Evolutionary conservation across 495 filamentous ascomycete genomes (phyloP), one percentile per base, ranked within the genome.

Genomic region (Annulohypoxylon moriforme): DNA sequence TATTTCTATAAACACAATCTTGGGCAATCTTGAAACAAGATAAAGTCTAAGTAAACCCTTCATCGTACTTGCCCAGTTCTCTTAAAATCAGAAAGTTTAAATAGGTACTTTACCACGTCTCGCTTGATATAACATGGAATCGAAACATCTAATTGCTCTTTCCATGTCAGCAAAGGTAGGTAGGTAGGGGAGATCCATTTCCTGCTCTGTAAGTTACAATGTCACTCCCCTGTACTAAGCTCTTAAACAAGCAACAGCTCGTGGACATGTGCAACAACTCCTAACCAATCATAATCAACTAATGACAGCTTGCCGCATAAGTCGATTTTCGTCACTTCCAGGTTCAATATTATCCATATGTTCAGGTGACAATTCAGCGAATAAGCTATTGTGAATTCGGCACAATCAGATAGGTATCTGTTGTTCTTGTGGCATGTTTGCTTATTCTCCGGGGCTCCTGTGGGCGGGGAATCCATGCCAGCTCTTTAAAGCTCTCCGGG

Each of bases 381-480:
- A 73, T 73, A 16, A 57, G 33, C 31, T 13, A 29, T 14, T 18
- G 22, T 49, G 49, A 57, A 62, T 63, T 62, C 38, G 14, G 66
- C 66, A 73, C 66, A 69, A 73, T 57, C 47, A 58, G 42, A 34
- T 50, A 58, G 42, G 27, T 50, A 56, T 57, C 60, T 16, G 7
- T 53, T 22, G 59, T 29, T 72, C 65, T 69, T 60, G 49, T 69
- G 50, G 49, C 34, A 46, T 73, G 27, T 53, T 36, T 25, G 44
- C 53, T 73, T 65, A 73, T 73, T 73, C 57, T 58, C 61, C 66
- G 66, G 56, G 38, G 5, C 22, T 47, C 38, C 42, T 44, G 20
- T n/a, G 64, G 53, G 70, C 60, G 70, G 70, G 60, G 70, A 73
- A 69, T 52, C 55, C 56, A 68, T 69, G 65, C 47, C 47, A 29